Evolutionary conservation across 805 yeast genomes (phyloP).

Genomic region (Kuraishia molischiana): DNA sequence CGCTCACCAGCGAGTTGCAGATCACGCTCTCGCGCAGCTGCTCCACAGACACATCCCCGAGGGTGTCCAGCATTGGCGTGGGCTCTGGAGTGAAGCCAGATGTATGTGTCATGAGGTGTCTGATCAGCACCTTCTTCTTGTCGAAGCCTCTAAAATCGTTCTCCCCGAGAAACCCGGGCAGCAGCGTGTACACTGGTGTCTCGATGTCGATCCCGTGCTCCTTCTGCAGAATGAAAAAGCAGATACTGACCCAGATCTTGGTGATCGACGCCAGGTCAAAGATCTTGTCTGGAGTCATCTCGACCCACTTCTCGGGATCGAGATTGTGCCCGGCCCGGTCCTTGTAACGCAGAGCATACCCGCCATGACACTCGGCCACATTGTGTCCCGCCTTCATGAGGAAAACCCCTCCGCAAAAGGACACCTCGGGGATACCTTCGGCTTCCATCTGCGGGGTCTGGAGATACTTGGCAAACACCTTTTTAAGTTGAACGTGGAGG

Average conservation of each 20-base stretch:
- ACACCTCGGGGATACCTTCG: not conserved
- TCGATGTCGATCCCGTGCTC: not conserved
- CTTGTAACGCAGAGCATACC: not conserved
- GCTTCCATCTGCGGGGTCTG: not conserved
- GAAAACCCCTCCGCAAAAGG: not conserved
- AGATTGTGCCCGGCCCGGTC: not conserved
- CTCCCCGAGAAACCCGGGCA: not conserved
- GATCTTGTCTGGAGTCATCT: not conserved
- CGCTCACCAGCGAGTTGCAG: not conserved
- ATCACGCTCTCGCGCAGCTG: slow-evolving; percentile 1
- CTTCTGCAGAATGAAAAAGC: not conserved
- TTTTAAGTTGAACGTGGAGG: too few relatives aligned
- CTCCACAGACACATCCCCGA: not conserved
- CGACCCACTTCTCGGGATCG: not conserved
- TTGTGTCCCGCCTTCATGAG: not conserved
- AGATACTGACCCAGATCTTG: not conserved
- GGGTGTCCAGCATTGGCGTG: not conserved
- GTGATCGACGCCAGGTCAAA: slow-evolving; percentile 1
- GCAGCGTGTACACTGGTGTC: not conserved
- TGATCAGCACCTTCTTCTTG: not conserved
- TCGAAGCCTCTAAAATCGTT: not conserved
- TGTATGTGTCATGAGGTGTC: not conserved
- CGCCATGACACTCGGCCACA: not conserved
- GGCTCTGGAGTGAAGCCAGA: slow-evolving; percentile 1
- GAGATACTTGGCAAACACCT: not conserved